Percentiles rank a stretch among this genome's conserved stretches.
phyloP scores from a whole-genome alignment of 129 eudicot species.

The Saposhnikovia divaricata region DNA sequence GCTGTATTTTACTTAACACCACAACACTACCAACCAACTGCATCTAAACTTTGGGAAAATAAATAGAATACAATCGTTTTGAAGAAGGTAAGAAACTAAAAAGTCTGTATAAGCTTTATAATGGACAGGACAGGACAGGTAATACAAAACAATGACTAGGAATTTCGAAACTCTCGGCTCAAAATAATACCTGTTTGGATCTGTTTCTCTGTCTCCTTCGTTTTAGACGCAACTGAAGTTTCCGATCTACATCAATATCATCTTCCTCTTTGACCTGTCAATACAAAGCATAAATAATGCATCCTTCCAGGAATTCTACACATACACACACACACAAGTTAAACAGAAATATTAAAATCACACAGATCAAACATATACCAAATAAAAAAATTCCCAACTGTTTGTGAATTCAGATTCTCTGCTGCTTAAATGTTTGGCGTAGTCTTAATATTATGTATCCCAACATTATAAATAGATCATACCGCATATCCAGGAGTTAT shows the following conservation, averaged over 20 bases:
- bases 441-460: neutral
- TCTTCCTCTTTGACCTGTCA: constrained; percentile 96
- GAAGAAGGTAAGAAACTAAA: neutral
- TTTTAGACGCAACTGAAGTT: constrained; percentile 62
- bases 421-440: neutral
- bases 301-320: neutral
- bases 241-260: constrained; percentile 53
- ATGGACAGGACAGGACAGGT: neutral
- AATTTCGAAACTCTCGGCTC: neutral
- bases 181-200: constrained; percentile 39
- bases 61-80: neutral
- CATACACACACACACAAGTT: neutral
- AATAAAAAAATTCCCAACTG: neutral
- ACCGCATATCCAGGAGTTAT: neutral
- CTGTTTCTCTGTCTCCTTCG: constrained; percentile 62
- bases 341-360: too few species aligned
- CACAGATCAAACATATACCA: neutral
- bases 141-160: neutral
- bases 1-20: neutral
- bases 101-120: neutral
- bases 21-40: neutral
- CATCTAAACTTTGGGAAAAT: neutral
- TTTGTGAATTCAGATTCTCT: neutral
- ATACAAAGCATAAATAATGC: neutral
- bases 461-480: neutral